Percentiles rank a stretch among this genome's conserved stretches.
Conservation (phyloP, 2,329 filamentous ascomycete species). For the Fusarium sp. region DNA sequence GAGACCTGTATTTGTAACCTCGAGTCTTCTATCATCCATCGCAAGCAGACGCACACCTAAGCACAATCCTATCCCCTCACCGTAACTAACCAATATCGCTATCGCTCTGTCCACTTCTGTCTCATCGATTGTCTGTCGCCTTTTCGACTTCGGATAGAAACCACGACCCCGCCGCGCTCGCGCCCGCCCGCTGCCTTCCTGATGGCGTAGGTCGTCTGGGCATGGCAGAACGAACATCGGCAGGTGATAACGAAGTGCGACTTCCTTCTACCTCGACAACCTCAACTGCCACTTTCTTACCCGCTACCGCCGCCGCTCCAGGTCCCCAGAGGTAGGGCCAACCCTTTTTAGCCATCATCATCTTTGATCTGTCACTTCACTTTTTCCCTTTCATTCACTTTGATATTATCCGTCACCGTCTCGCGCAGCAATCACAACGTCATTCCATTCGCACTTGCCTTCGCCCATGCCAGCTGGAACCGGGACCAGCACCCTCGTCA, state of each 20-base stretch:
- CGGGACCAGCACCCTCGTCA: conserved; percentile 29
- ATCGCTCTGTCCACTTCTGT: conserved; percentile 25
- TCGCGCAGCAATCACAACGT: conserved; percentile 19
- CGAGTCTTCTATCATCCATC: conserved; percentile 12
- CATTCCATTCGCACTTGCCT: conserved; percentile 22
- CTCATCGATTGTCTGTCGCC: conserved; percentile 33
- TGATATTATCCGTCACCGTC: conserved; percentile 12
- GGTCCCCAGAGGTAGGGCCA: conserved; percentile 47
- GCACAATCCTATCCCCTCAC: conserved; percentile 16
- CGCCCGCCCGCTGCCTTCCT: conserved; percentile 59
- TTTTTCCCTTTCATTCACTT: conserved; percentile 13
- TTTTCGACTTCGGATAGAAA: conserved; percentile 38
- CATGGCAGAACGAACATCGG: conserved; percentile 74
- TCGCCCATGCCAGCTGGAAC: conserved; percentile 14
- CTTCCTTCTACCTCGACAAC: conserved; percentile 59
- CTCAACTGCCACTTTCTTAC: conserved; percentile 46
- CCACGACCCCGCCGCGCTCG: conserved; percentile 47
- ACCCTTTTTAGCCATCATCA: conserved; percentile 40
- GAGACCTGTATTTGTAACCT: conserved; percentile 18
- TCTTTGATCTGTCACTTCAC: conserved; percentile 22
- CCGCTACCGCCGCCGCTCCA: conserved; percentile 38
- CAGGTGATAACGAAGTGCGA: conserved; percentile 68
- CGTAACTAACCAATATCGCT: conserved; percentile 31
- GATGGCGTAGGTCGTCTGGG: conserved; percentile 73
- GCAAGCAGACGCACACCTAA: conserved; percentile 2